Conservation (phyloP, 2,329 filamentous ascomycete species). For the Aspergillus flavus region DNA sequence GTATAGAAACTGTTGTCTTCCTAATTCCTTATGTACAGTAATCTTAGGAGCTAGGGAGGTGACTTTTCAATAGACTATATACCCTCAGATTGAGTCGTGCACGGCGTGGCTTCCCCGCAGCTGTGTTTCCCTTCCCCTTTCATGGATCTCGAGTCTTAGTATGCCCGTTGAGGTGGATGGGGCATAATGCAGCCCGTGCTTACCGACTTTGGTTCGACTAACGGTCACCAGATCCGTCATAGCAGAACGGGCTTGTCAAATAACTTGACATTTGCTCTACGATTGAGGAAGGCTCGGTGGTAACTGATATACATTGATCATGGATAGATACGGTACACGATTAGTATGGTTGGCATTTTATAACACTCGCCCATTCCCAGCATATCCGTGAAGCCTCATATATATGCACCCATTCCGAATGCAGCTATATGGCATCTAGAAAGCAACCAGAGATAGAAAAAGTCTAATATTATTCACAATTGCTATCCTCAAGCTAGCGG, state of each 20-base stretch:
- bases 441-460: neutral
- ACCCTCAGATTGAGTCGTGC: neutral
- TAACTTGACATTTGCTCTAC: neutral
- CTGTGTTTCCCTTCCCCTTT: neutral
- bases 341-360: conserved; percentile 18
- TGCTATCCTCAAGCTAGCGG: conserved; percentile 14
- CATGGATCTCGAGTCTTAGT: neutral
- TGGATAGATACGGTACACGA: conserved; percentile 33
- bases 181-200: neutral
- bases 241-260: neutral
- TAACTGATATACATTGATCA: conserved; percentile 39
- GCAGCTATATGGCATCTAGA: neutral
- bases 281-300: conserved; percentile 30
- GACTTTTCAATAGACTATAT: neutral
- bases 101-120: neutral
- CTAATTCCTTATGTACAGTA: neutral
- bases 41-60: neutral
- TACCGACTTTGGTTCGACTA: neutral
- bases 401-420: neutral
- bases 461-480: conserved; percentile 13
- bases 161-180: neutral
- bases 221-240: neutral
- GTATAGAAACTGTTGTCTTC: neutral
- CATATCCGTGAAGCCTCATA: neutral
- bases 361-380: neutral